Percentiles rank a stretch among this genome's conserved stretches.
Evolutionary conservation across 1,284 basidiomycete species (phyloP).

Genomic region (Erythrobasidium hasegawianum): DNA sequence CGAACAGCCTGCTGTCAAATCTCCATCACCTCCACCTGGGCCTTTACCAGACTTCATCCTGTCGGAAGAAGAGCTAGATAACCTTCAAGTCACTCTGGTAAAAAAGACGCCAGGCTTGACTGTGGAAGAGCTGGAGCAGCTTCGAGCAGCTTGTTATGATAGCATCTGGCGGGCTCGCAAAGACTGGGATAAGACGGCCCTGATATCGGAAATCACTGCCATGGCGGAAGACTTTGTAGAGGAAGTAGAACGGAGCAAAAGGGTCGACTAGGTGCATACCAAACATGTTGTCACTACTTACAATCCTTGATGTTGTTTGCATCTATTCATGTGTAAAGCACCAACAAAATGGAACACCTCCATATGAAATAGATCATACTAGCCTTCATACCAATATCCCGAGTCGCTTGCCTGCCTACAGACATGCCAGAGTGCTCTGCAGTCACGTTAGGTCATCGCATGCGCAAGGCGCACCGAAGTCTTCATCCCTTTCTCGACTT

Average conservation of each 20-base stretch:
- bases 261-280: too few relatives aligned
- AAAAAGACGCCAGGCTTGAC: constrained; percentile 60
- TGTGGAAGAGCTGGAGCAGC: constrained; percentile 88
- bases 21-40: constrained; percentile 36
- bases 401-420: too few relatives aligned
- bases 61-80: constrained; percentile 53
- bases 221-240: constrained; percentile 40
- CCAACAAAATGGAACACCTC: too few relatives aligned
- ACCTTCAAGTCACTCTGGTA: constrained; percentile 55
- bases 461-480: too few relatives aligned
- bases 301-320: too few relatives aligned
- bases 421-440: too few relatives aligned
- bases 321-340: too few relatives aligned
- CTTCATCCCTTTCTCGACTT: too few relatives aligned
- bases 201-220: constrained; percentile 49
- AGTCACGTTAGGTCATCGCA: too few relatives aligned
- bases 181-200: constrained; percentile 73
- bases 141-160: constrained; percentile 76
- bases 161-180: constrained; percentile 72
- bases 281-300: too few relatives aligned
- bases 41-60: constrained; percentile 57
- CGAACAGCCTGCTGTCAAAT: background rate
- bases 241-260: constrained; percentile 33
- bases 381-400: too few relatives aligned
- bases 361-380: too few relatives aligned